Evolutionary conservation across 139 green algal genomes (phyloP).

Genomic region (Chlamydomonas urium): DNA sequence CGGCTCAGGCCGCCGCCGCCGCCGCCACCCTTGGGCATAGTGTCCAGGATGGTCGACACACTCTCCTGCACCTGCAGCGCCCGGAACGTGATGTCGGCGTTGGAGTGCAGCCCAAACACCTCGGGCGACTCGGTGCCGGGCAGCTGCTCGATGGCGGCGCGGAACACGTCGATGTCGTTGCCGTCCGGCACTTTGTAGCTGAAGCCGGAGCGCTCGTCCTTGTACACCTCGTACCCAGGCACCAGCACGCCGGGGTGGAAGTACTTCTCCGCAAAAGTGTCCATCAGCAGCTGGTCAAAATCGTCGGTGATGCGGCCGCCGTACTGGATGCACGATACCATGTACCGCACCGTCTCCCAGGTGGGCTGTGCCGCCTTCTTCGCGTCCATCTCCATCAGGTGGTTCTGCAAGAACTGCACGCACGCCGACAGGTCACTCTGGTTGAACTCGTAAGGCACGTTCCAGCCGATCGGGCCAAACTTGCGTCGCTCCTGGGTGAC

Average conservation of each 20-base stretch:
- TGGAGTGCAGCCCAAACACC: conserved; percentile 92
- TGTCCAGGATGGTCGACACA: conserved; percentile 80
- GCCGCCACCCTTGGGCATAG: conserved; percentile 76
- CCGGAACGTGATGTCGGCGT: conserved; percentile 93
- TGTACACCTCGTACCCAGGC: conserved; percentile 58
- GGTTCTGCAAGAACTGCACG: conserved; percentile 86
- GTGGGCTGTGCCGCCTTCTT: conserved; percentile 68
- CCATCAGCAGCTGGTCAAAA: conserved; percentile 89
- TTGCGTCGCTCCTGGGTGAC: conserved; percentile 82
- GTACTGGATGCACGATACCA: conserved; percentile 71
- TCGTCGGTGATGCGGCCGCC: conserved; percentile 94
- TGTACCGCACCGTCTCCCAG: conserved; percentile 67
- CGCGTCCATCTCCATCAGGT: conserved; percentile 89
- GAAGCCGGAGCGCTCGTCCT: conserved; percentile 58
- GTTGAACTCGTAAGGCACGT: conserved; percentile 97
- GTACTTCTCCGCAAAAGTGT: conserved; percentile 88
- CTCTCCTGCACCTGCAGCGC: conserved; percentile 74
- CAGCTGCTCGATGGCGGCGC: conserved; percentile 74
- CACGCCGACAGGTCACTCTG: conserved; percentile 81
- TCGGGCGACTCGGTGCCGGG: conserved; percentile 72
- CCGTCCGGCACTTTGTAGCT: conserved; percentile 70
- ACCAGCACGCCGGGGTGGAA: conserved; percentile 36
- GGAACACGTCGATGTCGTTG: conserved; percentile 78
- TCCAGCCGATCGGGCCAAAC: conserved; percentile 94
- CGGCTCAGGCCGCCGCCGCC: conserved; percentile 56